phyloP scores from a whole-genome alignment of 306 rosid genomes.

The Coriaria nepalensis region DNA sequence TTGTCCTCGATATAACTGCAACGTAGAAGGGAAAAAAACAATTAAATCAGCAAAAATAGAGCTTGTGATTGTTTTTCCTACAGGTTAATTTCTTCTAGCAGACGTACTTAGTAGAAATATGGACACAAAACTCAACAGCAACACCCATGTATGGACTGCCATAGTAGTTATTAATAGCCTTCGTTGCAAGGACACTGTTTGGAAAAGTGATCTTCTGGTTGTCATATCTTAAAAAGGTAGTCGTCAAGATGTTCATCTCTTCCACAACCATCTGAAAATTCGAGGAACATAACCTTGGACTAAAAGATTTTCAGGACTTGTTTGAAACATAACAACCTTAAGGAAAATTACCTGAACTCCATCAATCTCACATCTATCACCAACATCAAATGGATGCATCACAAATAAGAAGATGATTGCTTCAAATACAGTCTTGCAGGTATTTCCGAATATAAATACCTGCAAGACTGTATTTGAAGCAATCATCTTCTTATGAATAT shows the following conservation, averaged over 20 bases:
- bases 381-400: constrained; percentile 92
- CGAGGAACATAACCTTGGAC: not conserved
- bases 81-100: not conserved
- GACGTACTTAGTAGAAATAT: constrained; percentile 55
- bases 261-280: constrained; percentile 78
- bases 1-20: constrained; percentile 73
- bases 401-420: constrained; percentile 71
- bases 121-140: constrained; percentile 55
- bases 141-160: constrained; percentile 95
- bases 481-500: too few relatives aligned
- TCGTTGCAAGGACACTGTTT: constrained; percentile 56
- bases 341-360: constrained; percentile 48
- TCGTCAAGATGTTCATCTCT: constrained; percentile 91
- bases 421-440: constrained; percentile 88
- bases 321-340: not conserved
- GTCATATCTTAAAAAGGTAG: constrained; percentile 61
- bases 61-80: not conserved
- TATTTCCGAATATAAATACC: constrained; percentile 82
- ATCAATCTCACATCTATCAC: constrained; percentile 87
- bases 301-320: not conserved
- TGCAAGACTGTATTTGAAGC: too few relatives aligned
- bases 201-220: constrained; percentile 50
- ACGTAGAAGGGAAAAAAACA: not conserved
- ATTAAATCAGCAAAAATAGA: not conserved
- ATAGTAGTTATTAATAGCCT: constrained; percentile 62